Conservation (phyloP, 1,284 basidiomycete species). For the Cryptococcus sp. region DNA sequence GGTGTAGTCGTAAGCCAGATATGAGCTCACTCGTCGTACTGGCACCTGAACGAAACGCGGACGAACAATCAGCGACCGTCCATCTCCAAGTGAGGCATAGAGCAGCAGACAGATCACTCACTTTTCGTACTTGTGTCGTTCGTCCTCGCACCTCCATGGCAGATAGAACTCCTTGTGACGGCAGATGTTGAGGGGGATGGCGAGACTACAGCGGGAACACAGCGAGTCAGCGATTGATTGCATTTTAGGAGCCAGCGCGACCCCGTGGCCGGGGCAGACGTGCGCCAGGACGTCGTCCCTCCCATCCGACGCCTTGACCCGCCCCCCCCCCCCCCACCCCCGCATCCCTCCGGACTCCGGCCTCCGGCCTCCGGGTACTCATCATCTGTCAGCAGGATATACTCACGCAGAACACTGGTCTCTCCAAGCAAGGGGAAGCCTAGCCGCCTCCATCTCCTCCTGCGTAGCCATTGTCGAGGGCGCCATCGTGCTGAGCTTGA, state of each 20-base stretch:
- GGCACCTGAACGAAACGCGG: slow-evolving; percentile 59
- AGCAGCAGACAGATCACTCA: slow-evolving; percentile 48
- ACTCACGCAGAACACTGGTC: slow-evolving; percentile 89
- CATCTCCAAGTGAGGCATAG: slow-evolving; percentile 7
- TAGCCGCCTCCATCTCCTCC: slow-evolving; percentile 70
- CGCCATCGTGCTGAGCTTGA: slow-evolving; percentile 54
- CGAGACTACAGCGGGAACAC: slow-evolving; percentile 53
- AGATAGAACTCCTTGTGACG: slow-evolving; percentile 67
- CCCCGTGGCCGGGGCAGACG: background rate
- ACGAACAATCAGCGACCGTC: background rate
- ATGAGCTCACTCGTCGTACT: slow-evolving; percentile 85
- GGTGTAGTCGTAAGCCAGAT: too few species aligned
- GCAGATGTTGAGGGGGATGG: slow-evolving; percentile 81
- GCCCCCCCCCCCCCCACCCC: background rate
- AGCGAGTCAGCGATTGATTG: background rate
- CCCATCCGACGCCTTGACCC: background rate
- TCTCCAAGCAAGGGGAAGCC: slow-evolving; percentile 77
- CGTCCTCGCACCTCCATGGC: slow-evolving; percentile 79
- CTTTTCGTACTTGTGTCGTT: slow-evolving; percentile 71
- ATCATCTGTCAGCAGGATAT: background rate
- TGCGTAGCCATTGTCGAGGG: slow-evolving; percentile 75
- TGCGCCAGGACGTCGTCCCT: background rate
- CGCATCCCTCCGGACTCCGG: background rate
- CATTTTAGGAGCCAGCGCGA: too few species aligned
- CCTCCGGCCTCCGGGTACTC: background rate